Conservation (phyloP, 371 early-diverging fungal genomes). For the Rhizopus arrhizus region DNA sequence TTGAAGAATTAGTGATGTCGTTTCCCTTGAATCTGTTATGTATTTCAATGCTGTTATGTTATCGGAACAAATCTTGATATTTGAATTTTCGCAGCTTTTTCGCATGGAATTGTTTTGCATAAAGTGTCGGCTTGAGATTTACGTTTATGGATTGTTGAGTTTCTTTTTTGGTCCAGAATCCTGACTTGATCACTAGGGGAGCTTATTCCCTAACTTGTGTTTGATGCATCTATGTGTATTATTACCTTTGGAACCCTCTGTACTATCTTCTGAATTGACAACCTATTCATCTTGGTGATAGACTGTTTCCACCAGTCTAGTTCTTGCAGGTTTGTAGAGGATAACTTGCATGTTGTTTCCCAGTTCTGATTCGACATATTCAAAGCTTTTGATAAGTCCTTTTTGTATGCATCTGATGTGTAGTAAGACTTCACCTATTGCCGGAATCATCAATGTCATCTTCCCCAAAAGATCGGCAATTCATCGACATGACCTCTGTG, state of each 20-base stretch:
- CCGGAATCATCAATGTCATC: constrained; percentile 10
- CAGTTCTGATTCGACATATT: neutral
- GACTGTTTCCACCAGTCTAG: neutral
- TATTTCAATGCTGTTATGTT: constrained; percentile 29
- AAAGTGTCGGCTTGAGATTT: constrained; percentile 14
- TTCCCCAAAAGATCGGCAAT: constrained; percentile 8
- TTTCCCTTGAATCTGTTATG: constrained; percentile 3
- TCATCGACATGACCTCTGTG: constrained; percentile 6
- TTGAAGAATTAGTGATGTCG: constrained; percentile 16
- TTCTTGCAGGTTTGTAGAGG: neutral
- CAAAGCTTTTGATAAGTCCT: neutral
- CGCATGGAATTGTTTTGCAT: constrained; percentile 11
- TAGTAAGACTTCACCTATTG: constrained; percentile 18
- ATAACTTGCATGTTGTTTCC: constrained; percentile 3
- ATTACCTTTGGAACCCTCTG: neutral
- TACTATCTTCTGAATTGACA: neutral
- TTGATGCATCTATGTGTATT: constrained; percentile 4
- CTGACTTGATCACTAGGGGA: neutral
- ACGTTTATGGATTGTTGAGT: constrained; percentile 16
- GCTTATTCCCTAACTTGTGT: constrained; percentile 1
- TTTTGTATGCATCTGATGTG: constrained; percentile 4
- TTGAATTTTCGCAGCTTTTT: neutral
- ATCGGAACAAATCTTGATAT: constrained; percentile 13
- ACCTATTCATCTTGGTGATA: neutral
- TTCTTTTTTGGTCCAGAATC: constrained; percentile 11